Evolutionary conservation across 352 stramenopile genomes (phyloP).

Genomic region (Phytophthora pluvialis): DNA sequence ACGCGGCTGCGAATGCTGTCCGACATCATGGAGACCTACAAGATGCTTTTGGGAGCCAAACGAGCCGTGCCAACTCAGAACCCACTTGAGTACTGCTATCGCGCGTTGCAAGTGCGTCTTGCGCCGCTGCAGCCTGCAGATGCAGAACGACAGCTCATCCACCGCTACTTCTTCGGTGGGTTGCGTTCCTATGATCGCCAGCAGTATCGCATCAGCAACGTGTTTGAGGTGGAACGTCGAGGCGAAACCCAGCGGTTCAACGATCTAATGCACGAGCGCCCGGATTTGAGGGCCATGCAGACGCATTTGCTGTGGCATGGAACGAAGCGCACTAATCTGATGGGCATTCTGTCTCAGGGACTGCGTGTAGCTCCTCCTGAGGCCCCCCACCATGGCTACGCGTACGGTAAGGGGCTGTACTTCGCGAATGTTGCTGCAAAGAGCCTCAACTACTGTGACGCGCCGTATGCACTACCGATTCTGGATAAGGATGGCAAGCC

Average conservation of each 20-base stretch:
- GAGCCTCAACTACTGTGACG: conserved; percentile 77
- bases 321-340: conserved; percentile 82
- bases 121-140: conserved; percentile 35
- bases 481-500: conserved; percentile 36
- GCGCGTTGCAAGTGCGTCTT: conserved; percentile 72
- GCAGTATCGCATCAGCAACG: conserved; percentile 64
- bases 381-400: conserved; percentile 79
- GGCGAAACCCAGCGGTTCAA: conserved; percentile 62
- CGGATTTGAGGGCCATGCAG: conserved; percentile 46
- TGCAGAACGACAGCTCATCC: conserved; percentile 54
- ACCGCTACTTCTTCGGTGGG: conserved; percentile 71
- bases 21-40: conserved; percentile 81
- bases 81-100: conserved; percentile 83
- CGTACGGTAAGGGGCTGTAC: conserved; percentile 89
- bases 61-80: conserved; percentile 33
- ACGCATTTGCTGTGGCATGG: conserved; percentile 86
- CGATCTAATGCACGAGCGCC: conserved; percentile 46
- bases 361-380: conserved; percentile 88
- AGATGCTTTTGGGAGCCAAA: conserved; percentile 77
- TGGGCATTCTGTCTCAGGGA: conserved; percentile 86
- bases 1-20: conserved; percentile 63
- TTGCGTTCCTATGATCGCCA: conserved; percentile 32
- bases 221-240: conserved; percentile 68
- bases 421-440: conserved; percentile 85
- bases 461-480: conserved; percentile 54